Evolutionary conservation across 2,329 filamentous ascomycete genomes (phyloP).

Genomic region (Pseudocercospora fuligena): DNA sequence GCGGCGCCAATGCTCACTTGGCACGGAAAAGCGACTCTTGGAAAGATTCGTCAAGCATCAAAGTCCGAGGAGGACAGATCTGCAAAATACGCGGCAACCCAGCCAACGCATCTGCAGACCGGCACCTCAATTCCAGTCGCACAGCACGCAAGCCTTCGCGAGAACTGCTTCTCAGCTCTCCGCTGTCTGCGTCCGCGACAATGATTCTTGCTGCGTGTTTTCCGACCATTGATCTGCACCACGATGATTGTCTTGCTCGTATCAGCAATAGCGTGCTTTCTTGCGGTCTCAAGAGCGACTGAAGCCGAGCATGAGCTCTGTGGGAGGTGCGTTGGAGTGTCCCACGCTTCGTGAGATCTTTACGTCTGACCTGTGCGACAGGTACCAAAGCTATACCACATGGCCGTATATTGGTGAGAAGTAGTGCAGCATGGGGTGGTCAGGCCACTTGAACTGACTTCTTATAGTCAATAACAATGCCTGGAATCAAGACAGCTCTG

Average conservation of each 20-base stretch:
- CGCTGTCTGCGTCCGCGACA: constrained; percentile 2
- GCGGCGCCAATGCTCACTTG: background rate
- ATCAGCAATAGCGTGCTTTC: constrained; percentile 2
- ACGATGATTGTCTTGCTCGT: constrained; percentile 16
- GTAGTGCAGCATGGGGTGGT: background rate
- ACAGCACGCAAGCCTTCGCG: constrained; percentile 19
- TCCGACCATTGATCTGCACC: constrained; percentile 20
- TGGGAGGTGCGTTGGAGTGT: constrained; percentile 6
- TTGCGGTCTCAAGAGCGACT: background rate
- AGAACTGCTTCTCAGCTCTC: constrained; percentile 15
- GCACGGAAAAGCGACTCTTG: background rate
- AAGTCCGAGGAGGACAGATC: background rate
- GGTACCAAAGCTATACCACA: constrained; percentile 17
- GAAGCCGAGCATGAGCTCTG: constrained; percentile 20
- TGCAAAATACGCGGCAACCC: background rate
- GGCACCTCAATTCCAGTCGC: constrained; percentile 17
- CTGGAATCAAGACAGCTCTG: constrained; percentile 25
- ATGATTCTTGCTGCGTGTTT: constrained; percentile 6
- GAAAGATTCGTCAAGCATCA: too few relatives aligned
- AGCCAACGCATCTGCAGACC: background rate
- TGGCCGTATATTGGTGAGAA: constrained; percentile 13
- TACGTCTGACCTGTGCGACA: constrained; percentile 11
- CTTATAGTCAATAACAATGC: constrained; percentile 27
- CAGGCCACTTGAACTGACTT: background rate
- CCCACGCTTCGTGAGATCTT: background rate